Conservation (phyloP, 108 stramenopile genomes). For the Pseudonitzschia multiseries region DNA sequence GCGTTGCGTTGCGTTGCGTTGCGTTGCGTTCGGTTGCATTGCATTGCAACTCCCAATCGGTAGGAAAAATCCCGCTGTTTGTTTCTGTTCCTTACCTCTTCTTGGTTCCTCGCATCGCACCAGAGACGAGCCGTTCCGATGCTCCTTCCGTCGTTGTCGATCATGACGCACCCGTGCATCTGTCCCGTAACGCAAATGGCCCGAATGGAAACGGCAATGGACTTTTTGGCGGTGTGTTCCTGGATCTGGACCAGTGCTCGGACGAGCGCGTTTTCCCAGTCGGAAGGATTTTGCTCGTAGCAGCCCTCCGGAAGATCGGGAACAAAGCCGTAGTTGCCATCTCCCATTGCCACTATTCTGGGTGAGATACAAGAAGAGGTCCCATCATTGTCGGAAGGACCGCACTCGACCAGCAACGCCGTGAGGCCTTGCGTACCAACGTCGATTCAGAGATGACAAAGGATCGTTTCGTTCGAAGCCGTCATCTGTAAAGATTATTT, state of each 20-base stretch:
- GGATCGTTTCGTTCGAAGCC: background rate
- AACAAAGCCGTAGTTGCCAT: constrained; percentile 35
- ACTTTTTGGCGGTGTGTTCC: background rate
- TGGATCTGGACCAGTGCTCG: constrained; percentile 25
- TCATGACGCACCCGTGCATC: constrained; percentile 52
- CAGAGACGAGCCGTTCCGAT: constrained; percentile 43
- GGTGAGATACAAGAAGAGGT: background rate
- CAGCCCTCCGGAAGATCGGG: constrained; percentile 15
- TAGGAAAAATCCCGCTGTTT: too few relatives aligned
- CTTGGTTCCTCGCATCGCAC: constrained; percentile 50
- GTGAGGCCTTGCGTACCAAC: constrained; percentile 56
- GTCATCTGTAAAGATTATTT: background rate
- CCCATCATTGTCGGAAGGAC: background rate
- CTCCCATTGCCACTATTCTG: constrained; percentile 33
- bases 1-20: background rate
- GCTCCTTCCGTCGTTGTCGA: constrained; percentile 13
- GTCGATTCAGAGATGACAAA: constrained; percentile 37
- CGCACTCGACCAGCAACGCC: constrained; percentile 27
- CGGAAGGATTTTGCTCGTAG: constrained; percentile 44
- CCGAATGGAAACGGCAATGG: background rate
- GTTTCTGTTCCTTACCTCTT: constrained; percentile 12
- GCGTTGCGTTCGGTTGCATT: too few relatives aligned
- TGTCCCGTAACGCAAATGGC: constrained; percentile 48
- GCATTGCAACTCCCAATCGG: background rate
- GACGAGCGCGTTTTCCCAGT: constrained; percentile 42